Evolutionary conservation across 805 yeast genomes (phyloP).

Genomic region (Zygosaccharomyces siamensis): DNA sequence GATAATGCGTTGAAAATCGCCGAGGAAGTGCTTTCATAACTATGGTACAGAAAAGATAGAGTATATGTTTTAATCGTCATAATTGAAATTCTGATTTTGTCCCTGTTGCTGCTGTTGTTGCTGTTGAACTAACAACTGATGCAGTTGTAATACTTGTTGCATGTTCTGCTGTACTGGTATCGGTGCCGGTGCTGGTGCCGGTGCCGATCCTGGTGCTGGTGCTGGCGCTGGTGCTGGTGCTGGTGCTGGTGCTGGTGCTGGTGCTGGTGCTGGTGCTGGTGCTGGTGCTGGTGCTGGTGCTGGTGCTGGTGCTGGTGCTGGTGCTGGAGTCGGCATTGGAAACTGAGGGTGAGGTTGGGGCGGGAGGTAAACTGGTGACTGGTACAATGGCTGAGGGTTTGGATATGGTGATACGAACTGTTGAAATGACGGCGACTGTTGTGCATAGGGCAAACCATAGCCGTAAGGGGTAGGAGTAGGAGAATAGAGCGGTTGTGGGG

Average conservation of each 20-base stretch:
- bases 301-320: constrained; percentile 13
- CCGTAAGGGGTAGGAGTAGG: constrained; percentile 10
- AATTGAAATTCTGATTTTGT: constrained; percentile 6
- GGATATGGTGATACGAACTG: constrained; percentile 5
- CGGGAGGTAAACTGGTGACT: constrained; percentile 13
- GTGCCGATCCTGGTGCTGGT: too few species aligned
- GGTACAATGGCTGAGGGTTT: constrained; percentile 5
- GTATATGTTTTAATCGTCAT: constrained; percentile 7
- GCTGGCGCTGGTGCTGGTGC: neutral
- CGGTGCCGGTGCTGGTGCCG: too few species aligned
- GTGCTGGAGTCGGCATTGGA: constrained; percentile 11
- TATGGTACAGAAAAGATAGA: neutral
- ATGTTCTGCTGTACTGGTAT: constrained; percentile 14
- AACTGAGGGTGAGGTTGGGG: constrained; percentile 14
- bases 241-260: constrained; percentile 5
- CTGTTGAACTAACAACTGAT: constrained; percentile 24
- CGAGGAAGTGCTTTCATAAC: constrained; percentile 23
- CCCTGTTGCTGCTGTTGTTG: constrained; percentile 12
- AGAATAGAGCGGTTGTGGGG: constrained; percentile 4
- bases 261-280: constrained; percentile 14
- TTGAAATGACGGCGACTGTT: constrained; percentile 6
- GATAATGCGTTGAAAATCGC: constrained; percentile 52
- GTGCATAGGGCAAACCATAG: constrained; percentile 2
- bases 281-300: constrained; percentile 11
- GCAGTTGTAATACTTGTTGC: constrained; percentile 25